phyloP scores from a whole-genome alignment of 1,139 yeast genomes.

The Eremothecium coryli region DNA sequence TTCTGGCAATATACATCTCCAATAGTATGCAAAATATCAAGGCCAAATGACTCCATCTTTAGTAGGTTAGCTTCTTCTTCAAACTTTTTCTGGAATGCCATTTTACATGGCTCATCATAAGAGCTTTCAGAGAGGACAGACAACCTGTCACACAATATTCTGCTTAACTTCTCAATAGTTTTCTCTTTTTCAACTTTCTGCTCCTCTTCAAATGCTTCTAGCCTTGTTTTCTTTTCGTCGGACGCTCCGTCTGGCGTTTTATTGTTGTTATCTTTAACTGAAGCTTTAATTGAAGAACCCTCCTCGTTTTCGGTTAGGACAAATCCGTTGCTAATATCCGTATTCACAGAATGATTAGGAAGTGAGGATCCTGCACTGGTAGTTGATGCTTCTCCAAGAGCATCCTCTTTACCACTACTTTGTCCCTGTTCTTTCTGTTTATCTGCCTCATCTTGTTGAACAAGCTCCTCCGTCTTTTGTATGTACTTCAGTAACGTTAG shows the following conservation, averaged over 20 bases:
- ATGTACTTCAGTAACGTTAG: slow-evolving; percentile 76
- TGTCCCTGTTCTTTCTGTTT: slow-evolving; percentile 21
- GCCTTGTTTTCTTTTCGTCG: slow-evolving; percentile 37
- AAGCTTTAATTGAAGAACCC: slow-evolving; percentile 9
- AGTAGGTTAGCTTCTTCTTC: slow-evolving; percentile 77
- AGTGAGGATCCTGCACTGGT: neutral
- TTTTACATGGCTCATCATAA: slow-evolving; percentile 56
- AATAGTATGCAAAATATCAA: slow-evolving; percentile 79
- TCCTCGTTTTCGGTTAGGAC: slow-evolving; percentile 9
- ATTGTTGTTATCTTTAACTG: slow-evolving; percentile 17
- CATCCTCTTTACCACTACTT: neutral
- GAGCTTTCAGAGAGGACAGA: slow-evolving; percentile 80
- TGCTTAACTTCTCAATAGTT: slow-evolving; percentile 55
- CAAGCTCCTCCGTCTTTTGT: slow-evolving; percentile 50
- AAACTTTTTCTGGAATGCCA: slow-evolving; percentile 62
- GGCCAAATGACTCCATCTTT: slow-evolving; percentile 90
- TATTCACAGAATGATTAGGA: too few relatives aligned
- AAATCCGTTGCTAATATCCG: neutral
- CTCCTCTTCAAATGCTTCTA: slow-evolving; percentile 74
- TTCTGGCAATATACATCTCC: slow-evolving; percentile 72
- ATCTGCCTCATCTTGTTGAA: slow-evolving; percentile 34
- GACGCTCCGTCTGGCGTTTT: slow-evolving; percentile 17
- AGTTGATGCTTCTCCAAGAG: neutral
- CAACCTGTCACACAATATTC: slow-evolving; percentile 55
- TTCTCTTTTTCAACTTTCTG: slow-evolving; percentile 62